Evolutionary conservation across 2,329 filamentous ascomycete genomes (phyloP).

Genomic region (Fusarium annulatum): DNA sequence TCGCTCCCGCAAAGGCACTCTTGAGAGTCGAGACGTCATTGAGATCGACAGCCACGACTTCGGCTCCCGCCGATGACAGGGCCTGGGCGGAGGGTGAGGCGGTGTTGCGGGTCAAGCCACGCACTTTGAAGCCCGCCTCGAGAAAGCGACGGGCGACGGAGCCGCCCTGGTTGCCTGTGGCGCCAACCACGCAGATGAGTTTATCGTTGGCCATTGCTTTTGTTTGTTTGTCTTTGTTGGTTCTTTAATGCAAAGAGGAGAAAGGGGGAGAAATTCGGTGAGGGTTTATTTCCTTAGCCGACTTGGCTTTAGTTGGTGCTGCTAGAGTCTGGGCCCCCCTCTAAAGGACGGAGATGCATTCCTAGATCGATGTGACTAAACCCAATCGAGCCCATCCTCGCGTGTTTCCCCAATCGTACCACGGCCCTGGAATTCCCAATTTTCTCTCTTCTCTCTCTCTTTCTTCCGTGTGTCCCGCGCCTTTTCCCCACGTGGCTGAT

Average conservation of each 20-base stretch:
- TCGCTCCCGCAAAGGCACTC: constrained; percentile 57
- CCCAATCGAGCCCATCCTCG: not conserved
- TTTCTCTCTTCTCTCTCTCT: not conserved
- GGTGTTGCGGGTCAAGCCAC: constrained; percentile 60
- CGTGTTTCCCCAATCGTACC: not conserved
- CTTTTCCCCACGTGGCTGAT: not conserved
- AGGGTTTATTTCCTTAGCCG: not conserved
- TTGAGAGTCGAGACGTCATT: constrained; percentile 54
- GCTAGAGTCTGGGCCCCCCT: not conserved
- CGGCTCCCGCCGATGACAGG: constrained; percentile 55
- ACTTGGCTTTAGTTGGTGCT: not conserved
- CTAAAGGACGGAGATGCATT: not conserved
- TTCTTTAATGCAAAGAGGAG: not conserved
- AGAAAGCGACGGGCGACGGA: constrained; percentile 62
- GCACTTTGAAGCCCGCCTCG: constrained; percentile 56
- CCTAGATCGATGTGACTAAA: not conserved
- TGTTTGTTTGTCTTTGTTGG: not conserved
- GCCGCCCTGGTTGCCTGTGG: constrained; percentile 64
- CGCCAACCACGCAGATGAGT: constrained; percentile 59
- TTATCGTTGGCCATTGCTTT: constrained; percentile 42
- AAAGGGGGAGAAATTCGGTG: not conserved
- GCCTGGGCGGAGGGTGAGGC: constrained; percentile 53
- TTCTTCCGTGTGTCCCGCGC: not conserved
- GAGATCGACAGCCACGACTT: constrained; percentile 58
- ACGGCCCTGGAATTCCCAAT: not conserved